These are phyloP conservation scores for Lasiosphaeria hispida DNA, from an alignment of 495 filamentous ascomycete genomes.

Conservation along the genomic window DNA sequence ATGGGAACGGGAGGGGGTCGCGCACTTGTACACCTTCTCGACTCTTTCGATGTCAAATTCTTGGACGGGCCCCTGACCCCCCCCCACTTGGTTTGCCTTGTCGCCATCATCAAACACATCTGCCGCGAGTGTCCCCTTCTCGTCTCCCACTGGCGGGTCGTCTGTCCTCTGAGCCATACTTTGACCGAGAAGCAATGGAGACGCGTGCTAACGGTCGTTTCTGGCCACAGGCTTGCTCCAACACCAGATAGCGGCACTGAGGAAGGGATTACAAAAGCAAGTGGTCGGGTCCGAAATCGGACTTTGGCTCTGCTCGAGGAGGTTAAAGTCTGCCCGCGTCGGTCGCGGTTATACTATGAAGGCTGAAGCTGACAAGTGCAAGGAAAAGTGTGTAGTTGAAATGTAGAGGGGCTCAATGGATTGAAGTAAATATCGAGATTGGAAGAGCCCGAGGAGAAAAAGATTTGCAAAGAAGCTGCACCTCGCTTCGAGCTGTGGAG, in stretches of 20 bases:
- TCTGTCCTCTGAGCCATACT: constrained; percentile 41
- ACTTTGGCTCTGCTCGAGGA: too few relatives aligned
- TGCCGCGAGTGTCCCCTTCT: constrained; percentile 27
- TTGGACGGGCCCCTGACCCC: constrained; percentile 12
- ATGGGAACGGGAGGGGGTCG: constrained; percentile 2
- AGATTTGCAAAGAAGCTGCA: neutral
- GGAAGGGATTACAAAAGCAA: neutral
- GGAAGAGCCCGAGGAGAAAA: too few relatives aligned
- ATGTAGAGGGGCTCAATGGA: too few relatives aligned
- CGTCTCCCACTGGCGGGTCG: constrained; percentile 22
- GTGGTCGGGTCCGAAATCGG: neutral
- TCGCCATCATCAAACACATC: constrained; percentile 13
- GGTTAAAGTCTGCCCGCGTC: too few relatives aligned
- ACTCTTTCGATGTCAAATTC: constrained; percentile 54
- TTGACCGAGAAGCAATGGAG: constrained; percentile 52
- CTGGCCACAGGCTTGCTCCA: constrained; percentile 17
- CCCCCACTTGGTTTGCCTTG: constrained; percentile 14
- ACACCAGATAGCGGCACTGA: neutral
- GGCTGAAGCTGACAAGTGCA: too few relatives aligned
- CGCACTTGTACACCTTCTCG: constrained; percentile 62
- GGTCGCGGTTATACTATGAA: too few relatives aligned
- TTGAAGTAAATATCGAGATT: too few relatives aligned
- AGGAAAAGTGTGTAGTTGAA: too few relatives aligned
- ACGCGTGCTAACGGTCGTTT: constrained; percentile 48
- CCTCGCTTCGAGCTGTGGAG: neutral